phyloP scores from a whole-genome alignment of 495 filamentous ascomycete genomes.

The Trichoderma orchidacearum region DNA sequence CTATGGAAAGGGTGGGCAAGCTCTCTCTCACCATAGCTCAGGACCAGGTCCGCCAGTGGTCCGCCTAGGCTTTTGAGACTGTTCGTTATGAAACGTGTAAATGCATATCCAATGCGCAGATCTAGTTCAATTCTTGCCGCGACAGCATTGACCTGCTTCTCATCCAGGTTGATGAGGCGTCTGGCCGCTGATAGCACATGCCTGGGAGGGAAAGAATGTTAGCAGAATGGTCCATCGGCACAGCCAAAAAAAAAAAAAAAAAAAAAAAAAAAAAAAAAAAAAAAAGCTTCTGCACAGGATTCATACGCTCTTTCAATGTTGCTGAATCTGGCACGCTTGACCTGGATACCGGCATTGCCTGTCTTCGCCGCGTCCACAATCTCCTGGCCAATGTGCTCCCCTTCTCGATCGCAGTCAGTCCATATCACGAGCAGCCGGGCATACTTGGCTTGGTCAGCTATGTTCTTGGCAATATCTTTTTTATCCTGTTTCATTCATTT shows the following conservation, averaged over 20 bases:
- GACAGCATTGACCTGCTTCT: slow-evolving; percentile 77
- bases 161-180: slow-evolving; percentile 63
- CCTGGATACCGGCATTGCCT: slow-evolving; percentile 58
- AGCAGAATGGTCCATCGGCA: no score
- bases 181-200: slow-evolving; percentile 81
- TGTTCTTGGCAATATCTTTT: slow-evolving; percentile 70
- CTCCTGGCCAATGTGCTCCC: slow-evolving; percentile 92
- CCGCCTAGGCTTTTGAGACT: slow-evolving; percentile 55
- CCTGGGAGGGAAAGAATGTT: slow-evolving; percentile 18
- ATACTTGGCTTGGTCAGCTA: slow-evolving; percentile 58
- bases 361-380: slow-evolving; percentile 67
- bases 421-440: slow-evolving; percentile 74
- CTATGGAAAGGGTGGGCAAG: neutral
- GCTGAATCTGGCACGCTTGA: slow-evolving; percentile 82
- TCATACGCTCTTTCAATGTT: slow-evolving; percentile 84
- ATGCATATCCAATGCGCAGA: slow-evolving; percentile 77
- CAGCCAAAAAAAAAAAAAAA: neutral
- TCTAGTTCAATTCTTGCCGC: slow-evolving; percentile 85
- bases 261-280: neutral
- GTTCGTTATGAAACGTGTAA: slow-evolving; percentile 78
- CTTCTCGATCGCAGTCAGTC: slow-evolving; percentile 98
- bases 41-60: slow-evolving; percentile 42
- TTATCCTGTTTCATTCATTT: slow-evolving; percentile 45
- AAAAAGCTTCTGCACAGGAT: neutral
- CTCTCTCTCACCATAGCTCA: slow-evolving; percentile 67